Base-by-base conservation (phyloP, 2,329 filamentous ascomycete genomes). In the Alternaria sp. region DNA sequence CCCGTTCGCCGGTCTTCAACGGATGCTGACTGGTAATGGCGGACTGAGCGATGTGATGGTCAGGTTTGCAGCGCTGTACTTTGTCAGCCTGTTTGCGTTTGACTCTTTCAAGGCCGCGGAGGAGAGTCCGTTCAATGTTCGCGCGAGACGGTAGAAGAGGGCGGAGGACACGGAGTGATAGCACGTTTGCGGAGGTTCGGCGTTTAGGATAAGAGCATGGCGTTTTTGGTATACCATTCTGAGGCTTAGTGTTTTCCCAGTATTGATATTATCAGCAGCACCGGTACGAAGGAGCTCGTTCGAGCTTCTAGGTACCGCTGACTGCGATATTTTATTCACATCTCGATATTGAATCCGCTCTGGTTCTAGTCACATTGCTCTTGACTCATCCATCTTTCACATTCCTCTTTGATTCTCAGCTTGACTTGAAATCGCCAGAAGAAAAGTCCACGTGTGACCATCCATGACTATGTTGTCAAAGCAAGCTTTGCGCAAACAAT, bases 41-140 rank as follows among this genome's bases (percentile, higher is more conserved):
- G 80, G 82, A 1, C 60, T 82, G 15, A 73, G 77, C 36, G 81
- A 83, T 66, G 69, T 76, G 50, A 64, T 82, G 13, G 77, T 84
- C 46, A 70, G 83, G 57, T 85, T 85, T 60, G 50, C 84, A n/a
- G 82, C 79, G 40, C 65, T 85, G 52, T 85, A 84, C 66, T 68
- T 84, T 6, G 75, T 78, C 32, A 84, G 80, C 58, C 65, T 85
- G 57, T 83, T 84, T 56, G 78, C 79, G 7, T 81, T 84, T 54
- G 82, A 84, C 72, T 73, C 80, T 23, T 80, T 77, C 63, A 75
- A 75, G 65, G 79, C 82, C 5, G 83, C 83, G 6, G 77, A 82
- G 65, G 76, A 77, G 58, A 83, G 82, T 66, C 76, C 81, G 7
- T 84, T 83, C 68, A 79, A 76, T 60, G 74, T 83, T 8, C 74